Conservation (phyloP, 208 protist genomes). For the Acanthamoeba castellanii region DNA sequence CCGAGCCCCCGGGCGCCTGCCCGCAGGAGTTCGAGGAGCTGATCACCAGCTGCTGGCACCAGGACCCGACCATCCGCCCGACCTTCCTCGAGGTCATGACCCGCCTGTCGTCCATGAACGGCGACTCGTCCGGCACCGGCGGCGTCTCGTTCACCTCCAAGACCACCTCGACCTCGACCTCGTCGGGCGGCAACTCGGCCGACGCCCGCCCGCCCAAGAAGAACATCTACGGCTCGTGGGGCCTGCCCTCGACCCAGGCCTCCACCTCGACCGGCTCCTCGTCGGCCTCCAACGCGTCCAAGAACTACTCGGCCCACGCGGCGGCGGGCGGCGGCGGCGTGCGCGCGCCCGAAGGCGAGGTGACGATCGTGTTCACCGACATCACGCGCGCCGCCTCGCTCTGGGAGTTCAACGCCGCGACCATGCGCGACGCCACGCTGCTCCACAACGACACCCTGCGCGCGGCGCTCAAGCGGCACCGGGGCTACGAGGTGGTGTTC, state of each 20-base stretch:
- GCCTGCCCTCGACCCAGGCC: not conserved
- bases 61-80: constrained; percentile 21
- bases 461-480: not conserved
- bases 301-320: not conserved
- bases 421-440: constrained; percentile 67
- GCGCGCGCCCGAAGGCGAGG: constrained; percentile 15
- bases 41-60: constrained; percentile 45
- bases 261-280: not conserved
- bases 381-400: constrained; percentile 60
- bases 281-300: not conserved
- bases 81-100: constrained; percentile 73
- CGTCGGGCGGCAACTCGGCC: not conserved
- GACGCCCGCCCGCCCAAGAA: not conserved
- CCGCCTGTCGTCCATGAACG: constrained; percentile 11
- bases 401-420: constrained; percentile 62
- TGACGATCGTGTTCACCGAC: constrained; percentile 63
- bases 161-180: not conserved
- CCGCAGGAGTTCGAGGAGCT: constrained; percentile 25
- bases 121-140: not conserved
- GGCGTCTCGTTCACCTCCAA: not conserved
- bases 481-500: constrained; percentile 48
- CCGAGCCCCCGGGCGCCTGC: not conserved
- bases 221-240: constrained; percentile 13
- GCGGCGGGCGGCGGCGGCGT: not conserved
- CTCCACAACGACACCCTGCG: constrained; percentile 49